Evolutionary conservation across 805 yeast species (phyloP), one percentile per base, ranked within the genome.

Genomic region (Naumovozyma baii): DNA sequence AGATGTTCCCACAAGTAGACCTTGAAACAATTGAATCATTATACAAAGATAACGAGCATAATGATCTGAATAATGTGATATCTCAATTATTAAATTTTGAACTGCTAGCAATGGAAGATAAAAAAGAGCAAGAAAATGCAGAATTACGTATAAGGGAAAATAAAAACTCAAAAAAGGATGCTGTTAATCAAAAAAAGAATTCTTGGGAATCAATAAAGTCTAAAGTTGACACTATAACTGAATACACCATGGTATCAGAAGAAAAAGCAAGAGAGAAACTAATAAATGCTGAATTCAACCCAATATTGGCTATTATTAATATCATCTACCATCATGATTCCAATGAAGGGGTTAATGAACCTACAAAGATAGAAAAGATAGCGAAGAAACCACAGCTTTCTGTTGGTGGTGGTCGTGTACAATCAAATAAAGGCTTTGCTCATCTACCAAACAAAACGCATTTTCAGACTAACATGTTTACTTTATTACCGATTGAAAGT

Each of bases 1-100:
- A 64, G 12, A 65, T 76, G 56, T 74, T 76, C 42, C 80, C 80
- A 0, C 52, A 65, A 13, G 43, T 63, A 2, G 61, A 64, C 2
- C 31, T 52, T 3, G 54, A 47, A 2, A 44, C 46, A 5, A 53
- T 76, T 5, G 45, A 56, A 3, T 43, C 50, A 1, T 55, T 57
- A 3, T 56, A 66, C 14, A 46, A 54, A 18, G 59, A 57, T 2
- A 49, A 58, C 30, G 46, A 56, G 31, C 44, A 57, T 8, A 46
- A 58, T 30, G 44, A 58, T 4, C 59, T 62, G 1, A 49, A 47
- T 25, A 39, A 39, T 14, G 36, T 50, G 10, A 42, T 48, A 2
- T 29, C 47, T 4, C 51, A 46, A 19, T 37, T 51, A n/a, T 34
- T 52, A 25, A 50, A 46, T 33, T 41, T 44, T 26, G 49, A 52